Evolutionary conservation across 257 asterid species (phyloP).

Genomic region (Primulina tabacum): DNA sequence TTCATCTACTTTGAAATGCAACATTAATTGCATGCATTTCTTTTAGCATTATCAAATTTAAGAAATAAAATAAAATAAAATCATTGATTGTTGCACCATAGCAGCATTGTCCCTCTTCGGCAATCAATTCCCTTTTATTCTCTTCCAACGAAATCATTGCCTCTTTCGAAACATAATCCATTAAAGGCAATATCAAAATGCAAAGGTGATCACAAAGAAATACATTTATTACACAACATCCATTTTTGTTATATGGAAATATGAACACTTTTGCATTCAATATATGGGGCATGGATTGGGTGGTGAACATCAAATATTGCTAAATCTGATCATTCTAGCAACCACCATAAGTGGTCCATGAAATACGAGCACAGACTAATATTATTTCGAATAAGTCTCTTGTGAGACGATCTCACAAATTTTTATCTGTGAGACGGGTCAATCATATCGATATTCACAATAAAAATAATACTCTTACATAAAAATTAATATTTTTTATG

Average conservation of each 20-base stretch:
- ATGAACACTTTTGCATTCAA: neutral
- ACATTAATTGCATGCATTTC: neutral
- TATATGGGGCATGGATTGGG: neutral
- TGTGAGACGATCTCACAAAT: too few relatives aligned
- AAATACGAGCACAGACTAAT: too few relatives aligned
- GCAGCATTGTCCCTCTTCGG: neutral
- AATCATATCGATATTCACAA: too few relatives aligned
- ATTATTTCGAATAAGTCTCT: too few relatives aligned
- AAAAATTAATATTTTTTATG: too few relatives aligned
- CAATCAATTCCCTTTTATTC: neutral
- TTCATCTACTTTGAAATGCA: neutral
- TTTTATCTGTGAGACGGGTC: too few relatives aligned
- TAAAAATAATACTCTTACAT: too few relatives aligned
- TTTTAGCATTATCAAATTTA: too few relatives aligned
- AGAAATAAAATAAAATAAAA: too few relatives aligned
- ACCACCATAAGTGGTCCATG: neutral
- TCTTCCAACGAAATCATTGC: neutral
- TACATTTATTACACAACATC: neutral
- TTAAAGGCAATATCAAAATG: neutral
- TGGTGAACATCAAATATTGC: neutral
- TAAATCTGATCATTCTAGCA: neutral
- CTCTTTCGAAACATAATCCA: neutral
- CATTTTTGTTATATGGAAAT: neutral
- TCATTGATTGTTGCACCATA: neutral
- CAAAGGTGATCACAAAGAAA: too few relatives aligned